Base-by-base conservation (phyloP, 768 basidiomycete species). In the Leccinum imitatum region DNA sequence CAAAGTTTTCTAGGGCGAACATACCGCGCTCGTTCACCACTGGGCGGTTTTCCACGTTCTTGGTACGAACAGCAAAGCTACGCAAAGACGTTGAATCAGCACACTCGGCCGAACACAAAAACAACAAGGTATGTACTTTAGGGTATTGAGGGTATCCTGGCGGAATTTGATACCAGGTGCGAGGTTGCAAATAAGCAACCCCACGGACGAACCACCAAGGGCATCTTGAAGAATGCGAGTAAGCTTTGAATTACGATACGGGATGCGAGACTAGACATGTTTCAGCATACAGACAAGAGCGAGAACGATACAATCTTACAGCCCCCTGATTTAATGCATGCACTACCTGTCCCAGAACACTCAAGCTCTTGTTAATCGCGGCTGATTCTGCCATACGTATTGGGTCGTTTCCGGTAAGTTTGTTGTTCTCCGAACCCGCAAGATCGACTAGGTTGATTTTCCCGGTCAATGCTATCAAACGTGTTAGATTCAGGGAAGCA, bases 391-490 rank as follows among this genome's bases (percentile, higher is more conserved):
- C 85, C 88, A 95, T 93, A 2, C 94, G 85, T n/a, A 83, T 85
- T 1, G 85, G 78, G 69, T 95, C 90, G 64, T 94, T 95, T 5
- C 93, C 93, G 4, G 94, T 94, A 27, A 90, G 79, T 80, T 91
- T 95, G 72, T 94, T 95, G 68, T 94, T 94, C 75, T 95, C 93
- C 0, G 90, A 93, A 27, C 93, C 93, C 17, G 93, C 93, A 27
- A 95, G 81, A 75, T 95, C 93, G 11, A 94, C 91, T 9, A 95
- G 82, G 63, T 91, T 91, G 57, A 94, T 87, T 71, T 89, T 91
- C 10, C 91, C 92, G 2, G 79, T 82, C 53, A 87, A 70, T 47
- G 82, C 91, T 91, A 61, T 23, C 54, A 19, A 25, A 37, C 14
- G n/a, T 9, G 35, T 59, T 21, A 58, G 50, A 4, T 25, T 13